Conservation (phyloP, 208 protist genomes). For the Acanthamoeba triangularis region DNA sequence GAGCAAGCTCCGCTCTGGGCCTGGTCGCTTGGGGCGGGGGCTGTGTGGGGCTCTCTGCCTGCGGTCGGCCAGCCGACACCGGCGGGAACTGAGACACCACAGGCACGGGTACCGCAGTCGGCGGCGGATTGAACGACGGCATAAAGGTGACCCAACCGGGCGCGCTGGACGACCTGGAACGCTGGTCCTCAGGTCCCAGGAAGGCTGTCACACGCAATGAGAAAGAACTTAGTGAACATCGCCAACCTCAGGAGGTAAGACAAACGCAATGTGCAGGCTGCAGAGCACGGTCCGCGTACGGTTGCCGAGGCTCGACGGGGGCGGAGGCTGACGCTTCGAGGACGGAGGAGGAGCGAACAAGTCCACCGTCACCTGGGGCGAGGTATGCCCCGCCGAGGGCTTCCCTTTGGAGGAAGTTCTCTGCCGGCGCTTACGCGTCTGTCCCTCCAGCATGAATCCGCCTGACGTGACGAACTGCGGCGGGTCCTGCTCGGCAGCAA, state of each 20-base stretch:
- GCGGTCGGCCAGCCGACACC: neutral
- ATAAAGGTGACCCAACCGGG: conserved; percentile 34
- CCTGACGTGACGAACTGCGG: neutral
- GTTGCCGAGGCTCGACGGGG: neutral
- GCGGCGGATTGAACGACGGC: neutral
- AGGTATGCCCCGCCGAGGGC: too few species aligned
- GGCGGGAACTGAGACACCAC: neutral
- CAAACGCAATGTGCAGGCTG: too few species aligned
- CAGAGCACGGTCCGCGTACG: neutral
- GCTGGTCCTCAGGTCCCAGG: neutral
- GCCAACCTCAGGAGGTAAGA: too few species aligned
- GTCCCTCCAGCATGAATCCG: neutral
- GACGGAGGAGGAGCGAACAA: neutral
- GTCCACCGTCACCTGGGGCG: neutral
- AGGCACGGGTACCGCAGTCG: neutral
- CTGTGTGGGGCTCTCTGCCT: neutral
- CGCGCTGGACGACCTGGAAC: neutral
- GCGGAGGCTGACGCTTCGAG: neutral
- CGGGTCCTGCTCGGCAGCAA: neutral
- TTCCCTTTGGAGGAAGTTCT: too few species aligned
- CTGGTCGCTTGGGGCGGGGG: neutral
- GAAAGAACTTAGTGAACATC: too few species aligned
- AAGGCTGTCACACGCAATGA: neutral
- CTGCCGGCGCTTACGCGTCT: neutral
- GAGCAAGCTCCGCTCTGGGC: neutral